Evolutionary conservation across 208 protist genomes (phyloP).

Genomic region (Trypanosoma cruzi): DNA sequence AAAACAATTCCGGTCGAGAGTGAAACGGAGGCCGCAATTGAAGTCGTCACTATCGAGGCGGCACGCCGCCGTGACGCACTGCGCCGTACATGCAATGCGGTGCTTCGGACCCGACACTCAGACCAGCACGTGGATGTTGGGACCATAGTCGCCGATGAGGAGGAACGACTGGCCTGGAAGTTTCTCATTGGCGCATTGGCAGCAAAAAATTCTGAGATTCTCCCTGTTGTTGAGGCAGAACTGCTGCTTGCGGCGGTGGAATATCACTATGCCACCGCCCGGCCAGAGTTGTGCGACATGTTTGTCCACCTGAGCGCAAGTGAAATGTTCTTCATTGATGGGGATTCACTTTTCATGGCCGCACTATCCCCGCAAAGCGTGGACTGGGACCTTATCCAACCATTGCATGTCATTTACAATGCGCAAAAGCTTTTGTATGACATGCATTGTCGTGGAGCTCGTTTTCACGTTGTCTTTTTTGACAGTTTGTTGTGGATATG

Average conservation of each 20-base stretch:
- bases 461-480: conserved; percentile 91
- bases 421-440: conserved; percentile 76
- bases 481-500: conserved; percentile 73
- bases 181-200: conserved; percentile 57
- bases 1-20: conserved; percentile 31
- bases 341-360: conserved; percentile 89
- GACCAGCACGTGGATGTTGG: conserved; percentile 30
- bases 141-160: conserved; percentile 47
- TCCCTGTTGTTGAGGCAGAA: conserved; percentile 40
- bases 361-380: conserved; percentile 73
- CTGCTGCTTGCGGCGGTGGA: conserved; percentile 57
- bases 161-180: conserved; percentile 82
- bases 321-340: conserved; percentile 94
- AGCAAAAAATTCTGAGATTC: conserved; percentile 26
- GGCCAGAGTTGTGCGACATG: conserved; percentile 89
- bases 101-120: conserved; percentile 7
- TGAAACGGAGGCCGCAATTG: conserved; percentile 24
- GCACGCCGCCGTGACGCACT: conserved; percentile 42
- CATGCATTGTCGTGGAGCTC: conserved; percentile 68
- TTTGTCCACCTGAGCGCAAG: conserved; percentile 88
- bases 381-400: conserved; percentile 90
- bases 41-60: conserved; percentile 10
- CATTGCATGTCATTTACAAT: conserved; percentile 87
- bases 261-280: conserved; percentile 76
- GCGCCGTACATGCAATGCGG: conserved; percentile 34